These are phyloP conservation scores for Fusarium robinianum DNA, from an alignment of 2,329 filamentous ascomycete genomes.

Conservation along the genomic window DNA sequence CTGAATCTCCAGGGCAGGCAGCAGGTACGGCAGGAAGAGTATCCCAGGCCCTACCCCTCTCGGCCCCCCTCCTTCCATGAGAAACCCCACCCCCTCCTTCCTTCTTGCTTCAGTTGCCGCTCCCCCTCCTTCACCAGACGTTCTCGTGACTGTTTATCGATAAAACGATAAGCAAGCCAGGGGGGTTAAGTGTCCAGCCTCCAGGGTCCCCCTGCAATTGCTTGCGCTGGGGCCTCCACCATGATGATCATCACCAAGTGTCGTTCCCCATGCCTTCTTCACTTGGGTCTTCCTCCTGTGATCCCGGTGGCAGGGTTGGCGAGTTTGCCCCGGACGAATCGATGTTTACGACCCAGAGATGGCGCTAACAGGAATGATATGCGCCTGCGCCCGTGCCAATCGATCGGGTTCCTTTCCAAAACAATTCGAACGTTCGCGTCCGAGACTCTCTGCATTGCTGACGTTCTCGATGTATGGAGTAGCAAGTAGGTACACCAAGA, in stretches of 20 bases:
- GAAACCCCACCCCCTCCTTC: conserved; percentile 23
- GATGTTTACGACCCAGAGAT: conserved; percentile 1
- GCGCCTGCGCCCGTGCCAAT: conserved; percentile 5
- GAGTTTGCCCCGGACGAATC: conserved; percentile 2
- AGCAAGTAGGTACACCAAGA: too few species aligned
- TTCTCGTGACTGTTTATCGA: conserved; percentile 31
- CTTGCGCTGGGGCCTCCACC: conserved; percentile 2
- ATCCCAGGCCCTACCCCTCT: conserved; percentile 5
- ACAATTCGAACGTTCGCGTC: conserved; percentile 8
- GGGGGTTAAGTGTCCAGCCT: conserved; percentile 18
- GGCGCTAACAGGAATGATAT: conserved; percentile 5
- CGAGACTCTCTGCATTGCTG: conserved; percentile 12
- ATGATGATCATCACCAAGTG: conserved; percentile 16
- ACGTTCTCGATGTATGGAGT: too few species aligned
- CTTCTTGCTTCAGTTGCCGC: conserved; percentile 13
- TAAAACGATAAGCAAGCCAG: conserved; percentile 15
- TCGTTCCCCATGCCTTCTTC: conserved; percentile 1
- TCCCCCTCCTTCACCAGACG: conserved; percentile 24
- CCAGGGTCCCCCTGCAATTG: conserved; percentile 14
- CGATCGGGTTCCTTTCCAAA: conserved; percentile 6
- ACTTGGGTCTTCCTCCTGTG: not conserved
- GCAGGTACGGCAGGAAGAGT: too few species aligned
- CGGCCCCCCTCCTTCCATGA: conserved; percentile 7
- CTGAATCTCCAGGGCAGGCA: too few species aligned
- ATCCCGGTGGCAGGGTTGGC: conserved; percentile 6